Conservation (phyloP, 805 yeast species). For the Metschnikowia cerradonensis region DNA sequence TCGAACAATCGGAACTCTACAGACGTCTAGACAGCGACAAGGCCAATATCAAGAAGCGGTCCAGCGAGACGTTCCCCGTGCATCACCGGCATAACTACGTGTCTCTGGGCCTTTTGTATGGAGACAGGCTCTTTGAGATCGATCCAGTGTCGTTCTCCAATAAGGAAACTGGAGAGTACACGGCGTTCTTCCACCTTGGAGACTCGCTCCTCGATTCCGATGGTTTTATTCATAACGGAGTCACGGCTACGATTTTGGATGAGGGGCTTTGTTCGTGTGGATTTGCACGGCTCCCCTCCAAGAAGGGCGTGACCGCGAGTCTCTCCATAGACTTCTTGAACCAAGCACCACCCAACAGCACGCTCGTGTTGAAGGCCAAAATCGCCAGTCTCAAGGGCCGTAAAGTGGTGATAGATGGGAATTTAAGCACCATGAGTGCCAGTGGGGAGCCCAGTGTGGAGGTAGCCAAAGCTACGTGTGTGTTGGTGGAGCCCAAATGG, state of each 20-base stretch:
- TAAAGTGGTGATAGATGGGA: conserved; percentile 75
- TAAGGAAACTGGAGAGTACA: conserved; percentile 46
- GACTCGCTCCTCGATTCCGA: conserved; percentile 58
- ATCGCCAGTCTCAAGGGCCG: conserved; percentile 70
- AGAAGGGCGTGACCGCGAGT: conserved; percentile 85
- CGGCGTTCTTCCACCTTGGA: conserved; percentile 72
- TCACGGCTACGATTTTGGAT: conserved; percentile 73
- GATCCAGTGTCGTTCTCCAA: conserved; percentile 70
- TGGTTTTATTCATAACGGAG: conserved; percentile 77
- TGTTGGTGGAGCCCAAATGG: conserved; percentile 86
- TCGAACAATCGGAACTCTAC: conserved; percentile 34
- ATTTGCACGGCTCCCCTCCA: conserved; percentile 72
- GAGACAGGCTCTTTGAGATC: conserved; percentile 62
- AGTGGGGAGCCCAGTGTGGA: conserved; percentile 26
- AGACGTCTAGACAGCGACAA: conserved; percentile 7
- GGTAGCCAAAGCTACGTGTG: conserved; percentile 62
- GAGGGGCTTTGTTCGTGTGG: conserved; percentile 86
- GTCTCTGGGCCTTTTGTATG: conserved; percentile 67
- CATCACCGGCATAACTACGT: conserved; percentile 63
- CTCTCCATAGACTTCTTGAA: conserved; percentile 61
- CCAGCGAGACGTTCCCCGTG: conserved; percentile 40
- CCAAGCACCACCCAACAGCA: conserved; percentile 59
- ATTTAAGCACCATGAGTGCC: conserved; percentile 48
- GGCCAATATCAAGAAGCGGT: conserved; percentile 6
- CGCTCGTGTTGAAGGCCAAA: conserved; percentile 62